A percentile compares a stretch with the other conserved stretches of the same genome.
phyloP scores from a whole-genome alignment of 768 basidiomycete genomes.

The Serpula lacrymans region DNA sequence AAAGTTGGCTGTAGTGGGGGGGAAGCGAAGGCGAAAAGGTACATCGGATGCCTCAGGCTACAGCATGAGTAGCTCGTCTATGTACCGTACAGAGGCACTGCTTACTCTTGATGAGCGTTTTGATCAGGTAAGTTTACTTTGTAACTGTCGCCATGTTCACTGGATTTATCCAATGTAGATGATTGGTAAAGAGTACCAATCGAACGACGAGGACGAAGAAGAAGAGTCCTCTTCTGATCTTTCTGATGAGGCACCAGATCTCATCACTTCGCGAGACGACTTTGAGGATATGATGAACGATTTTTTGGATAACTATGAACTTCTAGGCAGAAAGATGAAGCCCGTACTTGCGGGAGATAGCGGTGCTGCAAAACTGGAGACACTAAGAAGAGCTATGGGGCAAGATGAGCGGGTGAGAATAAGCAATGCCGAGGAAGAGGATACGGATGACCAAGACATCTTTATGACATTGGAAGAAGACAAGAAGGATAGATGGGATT shows the following conservation, averaged over 20 bases:
- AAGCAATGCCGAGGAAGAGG: conserved; percentile 40
- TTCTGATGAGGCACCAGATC: conserved; percentile 62
- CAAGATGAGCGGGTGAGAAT: conserved; percentile 55
- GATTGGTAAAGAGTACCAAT: conserved; percentile 78
- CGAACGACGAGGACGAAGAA: conserved; percentile 42
- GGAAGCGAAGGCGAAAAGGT: conserved; percentile 67
- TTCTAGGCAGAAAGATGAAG: conserved; percentile 83
- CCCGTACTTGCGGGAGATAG: conserved; percentile 70
- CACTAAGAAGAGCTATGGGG: conserved; percentile 76
- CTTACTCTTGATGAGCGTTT: conserved; percentile 90
- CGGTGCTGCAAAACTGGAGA: conserved; percentile 75
- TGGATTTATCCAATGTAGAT: conserved; percentile 36
- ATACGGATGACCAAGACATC: conserved; percentile 44
- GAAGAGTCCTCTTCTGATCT: conserved; percentile 31
- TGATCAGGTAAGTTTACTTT: conserved; percentile 64
- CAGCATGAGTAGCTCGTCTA: conserved; percentile 96
- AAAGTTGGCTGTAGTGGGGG: conserved; percentile 74
- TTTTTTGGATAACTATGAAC: conserved; percentile 89
- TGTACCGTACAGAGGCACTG: conserved; percentile 89
- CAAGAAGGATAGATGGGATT: conserved; percentile 87
- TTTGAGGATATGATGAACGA: conserved; percentile 91
- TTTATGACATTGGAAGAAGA: conserved; percentile 42
- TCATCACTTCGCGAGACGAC: conserved; percentile 81
- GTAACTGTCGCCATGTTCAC: not conserved
- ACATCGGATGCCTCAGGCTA: conserved; percentile 89